phyloP scores from a whole-genome alignment of 2,329 filamentous ascomycete genomes.

The Talaromyces sp. region DNA sequence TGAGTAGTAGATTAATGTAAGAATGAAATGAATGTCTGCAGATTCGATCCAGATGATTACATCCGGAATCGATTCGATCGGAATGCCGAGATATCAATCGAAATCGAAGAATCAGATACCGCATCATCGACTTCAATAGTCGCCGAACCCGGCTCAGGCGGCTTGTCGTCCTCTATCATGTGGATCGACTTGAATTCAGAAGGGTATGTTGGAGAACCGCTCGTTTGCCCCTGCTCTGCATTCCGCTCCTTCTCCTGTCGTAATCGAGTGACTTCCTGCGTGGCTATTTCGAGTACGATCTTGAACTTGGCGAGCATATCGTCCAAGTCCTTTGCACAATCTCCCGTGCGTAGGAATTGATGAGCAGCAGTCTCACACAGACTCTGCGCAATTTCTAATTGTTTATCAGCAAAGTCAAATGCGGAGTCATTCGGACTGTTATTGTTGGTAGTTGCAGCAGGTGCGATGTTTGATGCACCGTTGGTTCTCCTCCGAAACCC shows the following conservation, averaged over 20 bases:
- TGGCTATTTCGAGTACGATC: constrained; percentile 60
- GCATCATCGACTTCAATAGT: constrained; percentile 37
- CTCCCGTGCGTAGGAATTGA: constrained; percentile 81
- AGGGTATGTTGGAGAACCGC: neutral
- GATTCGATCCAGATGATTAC: constrained; percentile 9
- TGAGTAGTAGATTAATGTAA: neutral
- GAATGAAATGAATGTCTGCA: neutral
- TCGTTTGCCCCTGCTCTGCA: constrained; percentile 21
- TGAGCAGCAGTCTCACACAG: constrained; percentile 84
- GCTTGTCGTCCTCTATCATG: constrained; percentile 21
- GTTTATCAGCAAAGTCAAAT: constrained; percentile 72
- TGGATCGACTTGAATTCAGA: constrained; percentile 11
- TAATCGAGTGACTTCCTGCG: constrained; percentile 57
- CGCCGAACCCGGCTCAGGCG: constrained; percentile 21
- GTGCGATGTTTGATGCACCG: neutral
- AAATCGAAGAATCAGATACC: constrained; percentile 33
- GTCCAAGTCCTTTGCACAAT: constrained; percentile 72
- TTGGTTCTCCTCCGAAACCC: neutral
- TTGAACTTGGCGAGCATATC: constrained; percentile 64
- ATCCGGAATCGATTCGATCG: constrained; percentile 27
- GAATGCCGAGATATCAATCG: constrained; percentile 36
- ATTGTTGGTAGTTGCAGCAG: neutral
- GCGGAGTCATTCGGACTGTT: constrained; percentile 53
- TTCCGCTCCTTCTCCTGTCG: constrained; percentile 47
- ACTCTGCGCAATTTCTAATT: constrained; percentile 72